phyloP scores from a whole-genome alignment of 2,329 filamentous ascomycete species.

The Chaetothyriales sp. region DNA sequence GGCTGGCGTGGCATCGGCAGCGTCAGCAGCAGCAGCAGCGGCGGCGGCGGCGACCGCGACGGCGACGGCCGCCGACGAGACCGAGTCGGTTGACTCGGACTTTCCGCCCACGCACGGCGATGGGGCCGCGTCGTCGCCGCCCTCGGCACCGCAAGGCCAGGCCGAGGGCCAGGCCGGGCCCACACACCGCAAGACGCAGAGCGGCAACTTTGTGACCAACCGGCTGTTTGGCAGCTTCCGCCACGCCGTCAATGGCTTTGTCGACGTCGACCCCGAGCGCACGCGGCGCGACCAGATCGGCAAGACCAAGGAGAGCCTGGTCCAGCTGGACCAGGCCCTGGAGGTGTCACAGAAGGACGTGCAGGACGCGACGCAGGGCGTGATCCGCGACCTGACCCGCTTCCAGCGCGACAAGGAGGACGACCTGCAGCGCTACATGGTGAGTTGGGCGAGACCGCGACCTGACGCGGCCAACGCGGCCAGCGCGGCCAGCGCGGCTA shows the following conservation, averaged over 20 bases:
- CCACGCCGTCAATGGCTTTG: constrained; percentile 90
- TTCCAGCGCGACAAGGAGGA: constrained; percentile 96
- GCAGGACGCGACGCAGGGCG: constrained; percentile 76
- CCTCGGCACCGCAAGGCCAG: constrained; percentile 63
- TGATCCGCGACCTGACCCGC: constrained; percentile 76
- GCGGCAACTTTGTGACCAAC: constrained; percentile 81
- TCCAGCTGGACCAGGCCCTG: constrained; percentile 73
- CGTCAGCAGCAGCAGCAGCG: constrained; percentile 33
- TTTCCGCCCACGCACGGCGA: constrained; percentile 84
- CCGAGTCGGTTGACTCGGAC: constrained; percentile 85
- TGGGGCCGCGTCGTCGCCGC: constrained; percentile 36
- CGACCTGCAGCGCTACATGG: constrained; percentile 89
- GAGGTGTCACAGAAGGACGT: constrained; percentile 82
- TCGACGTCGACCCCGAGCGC: constrained; percentile 87
- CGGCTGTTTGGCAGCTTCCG: constrained; percentile 90
- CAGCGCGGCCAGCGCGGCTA: too few relatives aligned
- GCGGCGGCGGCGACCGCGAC: constrained; percentile 9
- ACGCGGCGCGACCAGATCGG: constrained; percentile 87
- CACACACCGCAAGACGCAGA: constrained; percentile 63
- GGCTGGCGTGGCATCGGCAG: constrained; percentile 1
- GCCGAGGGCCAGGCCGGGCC: constrained; percentile 28
- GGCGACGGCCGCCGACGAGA: constrained; percentile 53
- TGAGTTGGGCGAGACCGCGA: constrained; percentile 34
- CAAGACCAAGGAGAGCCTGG: constrained; percentile 81
- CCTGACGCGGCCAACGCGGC: too few relatives aligned